These are phyloP conservation scores for Neofusicoccum sp. DNA, from an alignment of 2,329 filamentous ascomycete genomes.

Conservation along the genomic window DNA sequence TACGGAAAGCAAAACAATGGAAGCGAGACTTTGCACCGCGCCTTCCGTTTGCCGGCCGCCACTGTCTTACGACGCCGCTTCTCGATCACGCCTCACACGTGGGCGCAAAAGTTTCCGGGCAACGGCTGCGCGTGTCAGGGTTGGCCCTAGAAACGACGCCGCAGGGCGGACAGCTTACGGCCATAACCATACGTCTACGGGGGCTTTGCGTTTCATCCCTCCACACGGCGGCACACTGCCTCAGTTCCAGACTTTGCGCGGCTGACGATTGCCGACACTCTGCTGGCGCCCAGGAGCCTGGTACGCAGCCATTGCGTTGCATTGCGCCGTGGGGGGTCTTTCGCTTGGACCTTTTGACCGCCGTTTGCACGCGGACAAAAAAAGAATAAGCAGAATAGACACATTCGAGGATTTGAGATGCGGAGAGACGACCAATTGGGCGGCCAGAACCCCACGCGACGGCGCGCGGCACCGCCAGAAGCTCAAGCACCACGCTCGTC, in stretches of 20 bases:
- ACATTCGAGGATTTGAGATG: too few relatives aligned
- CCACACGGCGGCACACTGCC: background rate
- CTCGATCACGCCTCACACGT: slow-evolving; percentile 3
- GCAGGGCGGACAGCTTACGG: background rate
- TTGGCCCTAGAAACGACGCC: background rate
- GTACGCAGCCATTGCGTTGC: too few relatives aligned
- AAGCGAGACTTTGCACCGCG: slow-evolving; percentile 4
- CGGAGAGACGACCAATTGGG: background rate
- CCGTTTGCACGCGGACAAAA: background rate
- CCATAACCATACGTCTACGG: background rate
- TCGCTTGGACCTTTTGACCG: too few relatives aligned
- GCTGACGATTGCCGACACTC: slow-evolving; percentile 11
- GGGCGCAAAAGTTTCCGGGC: slow-evolving; percentile 16
- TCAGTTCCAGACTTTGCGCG: slow-evolving; percentile 2
- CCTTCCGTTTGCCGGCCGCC: background rate
- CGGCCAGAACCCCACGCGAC: background rate
- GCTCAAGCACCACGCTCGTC: too few relatives aligned
- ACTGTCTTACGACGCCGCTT: background rate
- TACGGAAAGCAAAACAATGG: slow-evolving; percentile 10
- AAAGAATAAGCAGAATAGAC: background rate
- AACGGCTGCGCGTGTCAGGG: background rate
- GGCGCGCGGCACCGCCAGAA: too few relatives aligned
- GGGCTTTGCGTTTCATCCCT: slow-evolving; percentile 9
- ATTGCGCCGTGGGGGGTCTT: too few relatives aligned
- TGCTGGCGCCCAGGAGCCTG: background rate